Percentiles rank a stretch among this genome's conserved stretches.
Conservation (phyloP, 768 basidiomycete genomes). For the Mycena latifolia region DNA sequence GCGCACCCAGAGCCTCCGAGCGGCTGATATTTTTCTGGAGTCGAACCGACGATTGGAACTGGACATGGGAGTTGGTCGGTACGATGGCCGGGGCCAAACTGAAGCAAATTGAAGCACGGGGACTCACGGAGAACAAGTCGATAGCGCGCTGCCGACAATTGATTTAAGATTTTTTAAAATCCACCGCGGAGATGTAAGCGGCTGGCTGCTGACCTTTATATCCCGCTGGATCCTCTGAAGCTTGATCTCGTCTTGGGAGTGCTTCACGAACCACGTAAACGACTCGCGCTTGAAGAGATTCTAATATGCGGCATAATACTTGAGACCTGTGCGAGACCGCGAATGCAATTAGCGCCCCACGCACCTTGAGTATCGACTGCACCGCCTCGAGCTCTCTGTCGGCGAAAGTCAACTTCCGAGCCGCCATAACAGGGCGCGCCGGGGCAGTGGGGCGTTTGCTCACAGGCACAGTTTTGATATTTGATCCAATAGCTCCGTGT, state of each 20-base stretch:
- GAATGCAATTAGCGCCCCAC: not conserved
- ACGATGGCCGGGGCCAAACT: not conserved
- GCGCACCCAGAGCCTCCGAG: no score
- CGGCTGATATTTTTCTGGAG: slow-evolving; percentile 26
- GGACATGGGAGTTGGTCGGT: not conserved
- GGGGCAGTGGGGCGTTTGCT: slow-evolving; percentile 13
- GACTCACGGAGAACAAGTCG: slow-evolving; percentile 36
- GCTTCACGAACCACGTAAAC: slow-evolving; percentile 34
- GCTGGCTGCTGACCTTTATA: slow-evolving; percentile 26
- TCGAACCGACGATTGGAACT: slow-evolving; percentile 29
- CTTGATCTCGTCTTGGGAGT: slow-evolving; percentile 33
- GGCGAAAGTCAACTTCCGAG: slow-evolving; percentile 27
- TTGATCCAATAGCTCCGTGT: slow-evolving; percentile 31
- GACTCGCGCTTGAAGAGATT: slow-evolving; percentile 30
- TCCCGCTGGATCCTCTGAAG: slow-evolving; percentile 30
- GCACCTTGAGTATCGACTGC: slow-evolving; percentile 32
- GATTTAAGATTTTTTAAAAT: not conserved
- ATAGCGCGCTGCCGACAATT: slow-evolving; percentile 27
- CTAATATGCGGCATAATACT: no score
- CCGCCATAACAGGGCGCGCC: not conserved
- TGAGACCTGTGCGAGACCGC: not conserved
- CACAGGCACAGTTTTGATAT: slow-evolving; percentile 37
- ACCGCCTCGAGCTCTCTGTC: slow-evolving; percentile 35
- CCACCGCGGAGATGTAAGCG: no score
- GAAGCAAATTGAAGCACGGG: not conserved